These are phyloP conservation scores for Macrolepiota albuminosa DNA, from an alignment of 768 basidiomycete species.

Conservation along the genomic window DNA sequence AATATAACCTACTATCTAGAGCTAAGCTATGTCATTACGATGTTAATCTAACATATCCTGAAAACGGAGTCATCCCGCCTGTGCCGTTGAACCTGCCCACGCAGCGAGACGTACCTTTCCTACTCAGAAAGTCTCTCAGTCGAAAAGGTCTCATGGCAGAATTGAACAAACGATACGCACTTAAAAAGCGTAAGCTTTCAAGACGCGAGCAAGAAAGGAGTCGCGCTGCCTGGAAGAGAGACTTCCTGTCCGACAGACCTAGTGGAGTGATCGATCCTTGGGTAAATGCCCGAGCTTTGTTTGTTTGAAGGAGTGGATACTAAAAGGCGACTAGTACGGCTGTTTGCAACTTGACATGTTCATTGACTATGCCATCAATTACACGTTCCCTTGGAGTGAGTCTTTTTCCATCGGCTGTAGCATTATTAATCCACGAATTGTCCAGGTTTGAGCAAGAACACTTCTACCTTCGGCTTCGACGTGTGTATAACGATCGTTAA, in stretches of 20 bases:
- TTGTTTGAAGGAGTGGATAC: background rate
- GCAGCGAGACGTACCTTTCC: conserved; percentile 30
- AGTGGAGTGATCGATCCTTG: conserved; percentile 56
- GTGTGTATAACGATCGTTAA: conserved; percentile 15
- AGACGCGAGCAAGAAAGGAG: conserved; percentile 21
- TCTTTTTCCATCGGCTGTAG: background rate
- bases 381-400: conserved; percentile 56
- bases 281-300: conserved; percentile 24
- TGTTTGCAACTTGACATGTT: conserved; percentile 63
- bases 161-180: conserved; percentile 19
- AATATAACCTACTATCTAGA: conserved; percentile 25
- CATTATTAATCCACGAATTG: background rate
- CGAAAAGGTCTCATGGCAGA: conserved; percentile 17
- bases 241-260: conserved; percentile 35
- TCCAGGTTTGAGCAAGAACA: conserved; percentile 23
- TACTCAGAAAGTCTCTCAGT: conserved; percentile 11
- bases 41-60: conserved; percentile 66
- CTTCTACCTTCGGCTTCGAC: conserved; percentile 33
- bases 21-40: conserved; percentile 59
- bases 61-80: conserved; percentile 45
- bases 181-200: conserved; percentile 15
- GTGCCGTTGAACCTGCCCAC: conserved; percentile 30
- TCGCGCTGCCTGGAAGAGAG: conserved; percentile 39
- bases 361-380: conserved; percentile 70
- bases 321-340: conserved; percentile 40